Conservation (phyloP, 768 basidiomycete genomes). For the Gymnopilus junonius region DNA sequence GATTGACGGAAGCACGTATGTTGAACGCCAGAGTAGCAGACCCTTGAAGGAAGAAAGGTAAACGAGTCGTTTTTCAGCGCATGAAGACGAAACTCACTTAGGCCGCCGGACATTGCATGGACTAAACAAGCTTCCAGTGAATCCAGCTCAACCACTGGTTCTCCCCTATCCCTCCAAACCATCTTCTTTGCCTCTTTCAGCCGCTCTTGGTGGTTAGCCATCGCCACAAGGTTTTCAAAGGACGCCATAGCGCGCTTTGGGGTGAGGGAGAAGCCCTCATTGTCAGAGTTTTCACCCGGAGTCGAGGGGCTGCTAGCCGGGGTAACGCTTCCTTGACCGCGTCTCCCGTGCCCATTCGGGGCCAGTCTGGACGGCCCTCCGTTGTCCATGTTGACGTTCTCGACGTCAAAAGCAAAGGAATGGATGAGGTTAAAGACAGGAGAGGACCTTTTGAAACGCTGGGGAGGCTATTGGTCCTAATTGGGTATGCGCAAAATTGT, state of each 20-base stretch:
- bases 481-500: neutral
- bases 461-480: neutral
- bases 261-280: constrained; percentile 39
- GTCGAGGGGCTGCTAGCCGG: constrained; percentile 19
- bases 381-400: neutral
- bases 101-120: constrained; percentile 72
- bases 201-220: constrained; percentile 83
- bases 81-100: constrained; percentile 55
- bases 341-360: neutral
- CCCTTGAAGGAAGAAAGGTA: constrained; percentile 46
- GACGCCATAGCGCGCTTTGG: constrained; percentile 68
- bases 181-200: constrained; percentile 76
- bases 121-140: constrained; percentile 68
- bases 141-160: constrained; percentile 70
- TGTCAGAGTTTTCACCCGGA: constrained; percentile 20
- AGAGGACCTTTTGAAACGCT: neutral
- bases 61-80: neutral
- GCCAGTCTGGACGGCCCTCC: neutral
- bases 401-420: neutral
- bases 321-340: constrained; percentile 7
- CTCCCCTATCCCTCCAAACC: constrained; percentile 81
- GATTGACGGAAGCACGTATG: constrained; percentile 82
- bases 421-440: neutral
- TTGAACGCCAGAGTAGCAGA: constrained; percentile 81
- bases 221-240: constrained; percentile 82